phyloP scores from a whole-genome alignment of 345 rosid species.

The Iberis pinnata region DNA sequence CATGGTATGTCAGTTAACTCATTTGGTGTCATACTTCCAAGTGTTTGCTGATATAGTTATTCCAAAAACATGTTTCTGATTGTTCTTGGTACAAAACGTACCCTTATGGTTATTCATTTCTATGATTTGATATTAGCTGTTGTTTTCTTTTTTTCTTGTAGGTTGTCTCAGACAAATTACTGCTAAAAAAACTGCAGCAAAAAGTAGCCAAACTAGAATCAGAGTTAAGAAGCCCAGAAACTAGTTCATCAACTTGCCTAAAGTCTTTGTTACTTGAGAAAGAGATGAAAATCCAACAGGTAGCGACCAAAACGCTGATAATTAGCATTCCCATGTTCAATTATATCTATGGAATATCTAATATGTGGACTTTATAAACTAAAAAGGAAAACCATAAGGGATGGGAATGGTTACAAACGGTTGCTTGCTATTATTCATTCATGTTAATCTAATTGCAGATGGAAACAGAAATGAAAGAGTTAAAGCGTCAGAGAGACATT shows the following conservation, averaged over 20 bases:
- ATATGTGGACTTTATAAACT: slow-evolving; percentile 1
- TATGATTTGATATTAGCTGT: too few species aligned
- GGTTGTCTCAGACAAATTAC: slow-evolving; percentile 67
- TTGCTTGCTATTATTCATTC: background rate
- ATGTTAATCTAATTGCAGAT: slow-evolving; percentile 44
- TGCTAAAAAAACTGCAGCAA: slow-evolving; percentile 75
- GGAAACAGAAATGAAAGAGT: slow-evolving; percentile 81
- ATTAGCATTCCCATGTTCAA: slow-evolving; percentile 5
- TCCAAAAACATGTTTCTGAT: too few species aligned
- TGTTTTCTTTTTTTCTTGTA: slow-evolving; percentile 22
- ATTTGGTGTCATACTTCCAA: slow-evolving; percentile 1
- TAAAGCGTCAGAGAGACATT: slow-evolving; percentile 89
- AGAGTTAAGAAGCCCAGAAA: slow-evolving; percentile 70
- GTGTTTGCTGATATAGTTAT: too few species aligned
- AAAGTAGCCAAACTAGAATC: slow-evolving; percentile 96
- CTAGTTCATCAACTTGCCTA: slow-evolving; percentile 52
- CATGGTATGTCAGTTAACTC: slow-evolving; percentile 51
- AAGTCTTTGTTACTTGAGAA: slow-evolving; percentile 55
- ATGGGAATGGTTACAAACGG: background rate
- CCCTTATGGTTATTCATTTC: too few species aligned
- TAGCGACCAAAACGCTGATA: too few species aligned
- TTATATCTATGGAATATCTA: background rate
- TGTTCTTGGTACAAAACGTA: too few species aligned
- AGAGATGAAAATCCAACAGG: slow-evolving; percentile 74
- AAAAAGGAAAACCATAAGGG: background rate